Conservation (phyloP, 1,139 yeast species). For the Geotrichum candidum region DNA sequence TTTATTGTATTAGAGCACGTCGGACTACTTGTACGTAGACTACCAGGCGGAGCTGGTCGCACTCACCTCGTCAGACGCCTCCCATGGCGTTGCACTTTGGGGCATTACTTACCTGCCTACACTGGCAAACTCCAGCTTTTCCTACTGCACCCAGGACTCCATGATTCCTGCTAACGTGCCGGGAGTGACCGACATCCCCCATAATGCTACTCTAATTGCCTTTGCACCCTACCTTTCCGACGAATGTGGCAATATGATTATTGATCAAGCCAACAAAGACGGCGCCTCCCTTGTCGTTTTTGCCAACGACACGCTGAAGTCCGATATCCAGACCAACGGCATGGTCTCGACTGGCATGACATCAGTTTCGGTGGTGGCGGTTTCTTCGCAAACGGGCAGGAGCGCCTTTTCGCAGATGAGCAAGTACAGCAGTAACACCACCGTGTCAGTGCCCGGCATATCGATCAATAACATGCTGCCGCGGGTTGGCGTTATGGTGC, state of each 20-base stretch:
- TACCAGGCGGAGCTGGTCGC: slow-evolving; percentile 7
- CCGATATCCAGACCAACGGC: background rate
- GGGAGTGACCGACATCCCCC: slow-evolving; percentile 12
- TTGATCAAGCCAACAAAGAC: slow-evolving; percentile 14
- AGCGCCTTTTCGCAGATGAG: slow-evolving; percentile 13
- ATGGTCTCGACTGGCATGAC: slow-evolving; percentile 5
- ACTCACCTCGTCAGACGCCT: slow-evolving; percentile 5
- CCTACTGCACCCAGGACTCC: slow-evolving; percentile 10
- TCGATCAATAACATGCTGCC: background rate
- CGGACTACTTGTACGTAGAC: slow-evolving; percentile 10
- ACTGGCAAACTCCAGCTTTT: background rate
- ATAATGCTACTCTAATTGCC: slow-evolving; percentile 12
- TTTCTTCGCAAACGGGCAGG: slow-evolving; percentile 7
- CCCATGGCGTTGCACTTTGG: slow-evolving; percentile 14
- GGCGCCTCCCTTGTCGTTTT: slow-evolving; percentile 13
- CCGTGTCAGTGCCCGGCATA: slow-evolving; percentile 9
- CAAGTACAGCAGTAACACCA: slow-evolving; percentile 5
- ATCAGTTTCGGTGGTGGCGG: slow-evolving; percentile 8
- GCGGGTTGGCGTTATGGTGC: slow-evolving; percentile 14
- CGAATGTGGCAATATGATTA: slow-evolving; percentile 11
- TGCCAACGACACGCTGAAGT: slow-evolving; percentile 9
- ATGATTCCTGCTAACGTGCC: slow-evolving; percentile 9
- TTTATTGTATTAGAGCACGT: background rate
- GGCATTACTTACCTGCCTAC: slow-evolving; percentile 17
- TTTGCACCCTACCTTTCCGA: slow-evolving; percentile 13